A percentile compares a stretch with the other conserved stretches of the same genome.
These are phyloP conservation scores for Dendryphion nanum DNA, from an alignment of 2,329 filamentous ascomycete genomes.

Conservation along the genomic window DNA sequence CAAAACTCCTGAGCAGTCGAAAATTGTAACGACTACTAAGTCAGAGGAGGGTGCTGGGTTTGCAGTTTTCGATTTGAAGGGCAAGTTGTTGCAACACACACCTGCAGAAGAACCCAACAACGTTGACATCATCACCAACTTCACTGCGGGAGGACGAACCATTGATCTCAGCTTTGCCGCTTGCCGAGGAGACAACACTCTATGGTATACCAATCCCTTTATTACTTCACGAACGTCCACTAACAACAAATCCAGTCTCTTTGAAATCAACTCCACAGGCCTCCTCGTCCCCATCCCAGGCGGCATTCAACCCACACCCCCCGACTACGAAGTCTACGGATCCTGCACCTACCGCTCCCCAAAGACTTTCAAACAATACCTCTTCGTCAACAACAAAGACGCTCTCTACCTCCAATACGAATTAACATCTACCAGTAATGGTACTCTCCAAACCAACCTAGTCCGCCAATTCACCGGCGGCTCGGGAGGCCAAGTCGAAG, in stretches of 20 bases:
- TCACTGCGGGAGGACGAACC: slow-evolving; percentile 44
- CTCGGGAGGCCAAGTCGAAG: slow-evolving; percentile 54
- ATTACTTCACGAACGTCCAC: neutral
- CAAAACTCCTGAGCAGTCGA: slow-evolving; percentile 41
- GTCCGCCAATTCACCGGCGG: slow-evolving; percentile 54
- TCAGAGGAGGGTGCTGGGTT: slow-evolving; percentile 51
- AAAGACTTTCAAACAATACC: slow-evolving; percentile 50
- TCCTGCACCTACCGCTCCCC: slow-evolving; percentile 53
- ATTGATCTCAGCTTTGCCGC: slow-evolving; percentile 53
- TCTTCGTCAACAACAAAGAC: slow-evolving; percentile 57
- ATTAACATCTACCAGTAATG: slow-evolving; percentile 40
- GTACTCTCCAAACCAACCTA: slow-evolving; percentile 46
- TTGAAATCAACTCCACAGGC: slow-evolving; percentile 50
- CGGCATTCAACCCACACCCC: slow-evolving; percentile 47
- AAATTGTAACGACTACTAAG: slow-evolving; percentile 55
- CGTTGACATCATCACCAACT: slow-evolving; percentile 54
- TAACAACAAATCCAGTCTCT: slow-evolving; percentile 38
- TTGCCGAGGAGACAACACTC: slow-evolving; percentile 52
- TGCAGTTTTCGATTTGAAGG: slow-evolving; percentile 50
- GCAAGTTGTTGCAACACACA: slow-evolving; percentile 49
- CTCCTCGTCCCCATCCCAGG: slow-evolving; percentile 45
- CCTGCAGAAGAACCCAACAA: slow-evolving; percentile 53
- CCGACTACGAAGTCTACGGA: slow-evolving; percentile 51
- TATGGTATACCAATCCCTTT: slow-evolving; percentile 47
- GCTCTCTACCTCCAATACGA: slow-evolving; percentile 56